Percentiles rank a stretch among this genome's conserved stretches.
Evolutionary conservation across 2,329 filamentous ascomycete species (phyloP).

Genomic region (Aspergillus hortae): DNA sequence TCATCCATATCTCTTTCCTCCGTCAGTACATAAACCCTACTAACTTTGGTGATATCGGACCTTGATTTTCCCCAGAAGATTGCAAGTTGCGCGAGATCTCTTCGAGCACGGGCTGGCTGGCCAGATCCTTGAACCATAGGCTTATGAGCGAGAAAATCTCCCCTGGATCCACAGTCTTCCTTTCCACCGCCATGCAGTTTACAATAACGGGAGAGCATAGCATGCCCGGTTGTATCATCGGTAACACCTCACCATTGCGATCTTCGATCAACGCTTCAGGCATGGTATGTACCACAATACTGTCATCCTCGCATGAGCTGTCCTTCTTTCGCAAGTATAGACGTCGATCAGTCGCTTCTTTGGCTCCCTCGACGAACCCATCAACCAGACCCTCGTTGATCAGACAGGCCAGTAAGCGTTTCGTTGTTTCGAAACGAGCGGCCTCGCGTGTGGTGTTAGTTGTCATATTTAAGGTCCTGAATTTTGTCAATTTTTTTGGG

Average conservation of each 20-base stretch:
- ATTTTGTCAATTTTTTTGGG: neutral
- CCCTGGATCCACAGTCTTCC: constrained; percentile 4
- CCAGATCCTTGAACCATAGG: constrained; percentile 6
- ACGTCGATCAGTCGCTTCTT: neutral
- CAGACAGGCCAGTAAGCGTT: neutral
- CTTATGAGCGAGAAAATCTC: constrained; percentile 8
- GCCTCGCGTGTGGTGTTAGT: neutral
- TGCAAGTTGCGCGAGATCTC: constrained; percentile 8
- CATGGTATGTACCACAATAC: neutral
- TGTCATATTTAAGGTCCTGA: neutral
- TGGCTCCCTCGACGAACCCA: neutral
- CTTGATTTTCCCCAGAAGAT: constrained; percentile 13
- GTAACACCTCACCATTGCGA: neutral
- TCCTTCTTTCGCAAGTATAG: neutral
- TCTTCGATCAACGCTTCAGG: neutral
- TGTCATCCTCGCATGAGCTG: neutral
- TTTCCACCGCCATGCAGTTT: neutral
- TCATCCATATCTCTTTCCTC: constrained; percentile 9
- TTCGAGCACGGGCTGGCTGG: neutral
- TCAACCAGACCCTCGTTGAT: neutral
- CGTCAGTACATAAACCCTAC: neutral
- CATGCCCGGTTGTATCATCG: neutral
- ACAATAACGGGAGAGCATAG: neutral
- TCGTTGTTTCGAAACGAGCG: neutral
- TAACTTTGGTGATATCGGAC: neutral